phyloP scores from a whole-genome alignment of 805 yeast species.

The Starmerella roubikii region DNA sequence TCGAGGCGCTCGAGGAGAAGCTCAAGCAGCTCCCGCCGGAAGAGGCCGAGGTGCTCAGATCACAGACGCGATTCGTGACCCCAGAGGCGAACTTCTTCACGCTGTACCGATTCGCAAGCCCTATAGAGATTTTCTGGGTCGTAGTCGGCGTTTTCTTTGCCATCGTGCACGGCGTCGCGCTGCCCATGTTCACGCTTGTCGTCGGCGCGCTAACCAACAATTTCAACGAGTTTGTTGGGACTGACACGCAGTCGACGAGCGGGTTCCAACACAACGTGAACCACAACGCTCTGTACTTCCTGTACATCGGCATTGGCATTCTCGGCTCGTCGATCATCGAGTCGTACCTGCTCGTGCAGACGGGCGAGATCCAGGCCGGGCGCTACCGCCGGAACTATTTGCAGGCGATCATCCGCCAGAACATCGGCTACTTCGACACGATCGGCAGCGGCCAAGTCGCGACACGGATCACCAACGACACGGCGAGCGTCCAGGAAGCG shows the following conservation, averaged over 20 bases:
- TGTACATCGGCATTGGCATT: conserved; percentile 30
- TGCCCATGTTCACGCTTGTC: conserved; percentile 32
- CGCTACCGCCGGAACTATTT: conserved; percentile 29
- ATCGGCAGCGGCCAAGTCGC: conserved; percentile 34
- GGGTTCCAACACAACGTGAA: conserved; percentile 27
- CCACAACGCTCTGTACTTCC: conserved; percentile 29
- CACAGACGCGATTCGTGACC: conserved; percentile 22
- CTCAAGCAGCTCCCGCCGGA: conserved; percentile 20
- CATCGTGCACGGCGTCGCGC: conserved; percentile 29
- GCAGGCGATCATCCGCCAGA: conserved; percentile 29
- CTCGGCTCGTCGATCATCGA: conserved; percentile 25
- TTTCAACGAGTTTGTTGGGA: conserved; percentile 25
- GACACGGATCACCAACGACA: conserved; percentile 31
- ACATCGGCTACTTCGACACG: conserved; percentile 31
- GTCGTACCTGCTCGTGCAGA: conserved; percentile 27
- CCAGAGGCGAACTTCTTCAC: conserved; percentile 22
- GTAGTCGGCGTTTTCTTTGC: conserved; percentile 25
- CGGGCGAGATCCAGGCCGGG: conserved; percentile 32
- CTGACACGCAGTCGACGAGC: conserved; percentile 15
- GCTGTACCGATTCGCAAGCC: conserved; percentile 27
- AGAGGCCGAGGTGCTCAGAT: conserved; percentile 26
- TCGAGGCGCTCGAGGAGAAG: conserved; percentile 12
- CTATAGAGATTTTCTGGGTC: conserved; percentile 23
- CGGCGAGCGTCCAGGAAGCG: conserved; percentile 31
- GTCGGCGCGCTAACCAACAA: conserved; percentile 30